Conservation (phyloP, 1,139 yeast genomes). For the Scheffersomyces quercinus region DNA sequence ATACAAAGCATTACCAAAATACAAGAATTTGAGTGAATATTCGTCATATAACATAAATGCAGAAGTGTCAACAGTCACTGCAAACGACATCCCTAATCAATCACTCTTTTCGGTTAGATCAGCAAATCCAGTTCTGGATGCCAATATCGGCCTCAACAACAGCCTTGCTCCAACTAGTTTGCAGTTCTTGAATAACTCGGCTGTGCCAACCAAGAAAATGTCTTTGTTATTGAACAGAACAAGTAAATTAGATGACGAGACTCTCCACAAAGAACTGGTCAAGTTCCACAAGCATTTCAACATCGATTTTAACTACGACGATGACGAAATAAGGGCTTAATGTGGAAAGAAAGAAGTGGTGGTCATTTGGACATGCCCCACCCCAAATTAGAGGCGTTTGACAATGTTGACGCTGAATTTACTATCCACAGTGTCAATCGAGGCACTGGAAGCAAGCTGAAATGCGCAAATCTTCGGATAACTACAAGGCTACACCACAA, state of each 20-base stretch:
- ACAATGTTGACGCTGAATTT: too few species aligned
- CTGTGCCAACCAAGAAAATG: neutral
- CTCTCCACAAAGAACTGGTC: conserved; percentile 1
- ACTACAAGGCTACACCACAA: too few species aligned
- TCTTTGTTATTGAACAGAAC: neutral
- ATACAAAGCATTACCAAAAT: conserved; percentile 5
- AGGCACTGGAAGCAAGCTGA: too few species aligned
- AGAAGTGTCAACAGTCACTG: too few species aligned
- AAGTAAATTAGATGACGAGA: conserved; percentile 1
- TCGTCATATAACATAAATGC: conserved; percentile 1
- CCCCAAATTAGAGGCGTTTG: too few species aligned
- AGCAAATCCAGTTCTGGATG: neutral
- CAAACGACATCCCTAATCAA: neutral
- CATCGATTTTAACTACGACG: conserved; percentile 2
- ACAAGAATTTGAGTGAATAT: conserved; percentile 7
- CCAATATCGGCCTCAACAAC: neutral
- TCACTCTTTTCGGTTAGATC: neutral
- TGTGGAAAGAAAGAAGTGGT: too few species aligned
- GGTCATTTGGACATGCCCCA: too few species aligned
- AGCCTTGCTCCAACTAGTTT: conserved; percentile 3
- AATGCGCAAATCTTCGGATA: too few species aligned
- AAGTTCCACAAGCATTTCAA: conserved; percentile 4
- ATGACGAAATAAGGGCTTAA: neutral
- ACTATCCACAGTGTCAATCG: too few species aligned
- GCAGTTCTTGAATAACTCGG: neutral